A percentile compares a stretch with the other conserved stretches of the same genome.
phyloP scores from a whole-genome alignment of 306 rosid genomes.

The Spatholobus suberectus region DNA sequence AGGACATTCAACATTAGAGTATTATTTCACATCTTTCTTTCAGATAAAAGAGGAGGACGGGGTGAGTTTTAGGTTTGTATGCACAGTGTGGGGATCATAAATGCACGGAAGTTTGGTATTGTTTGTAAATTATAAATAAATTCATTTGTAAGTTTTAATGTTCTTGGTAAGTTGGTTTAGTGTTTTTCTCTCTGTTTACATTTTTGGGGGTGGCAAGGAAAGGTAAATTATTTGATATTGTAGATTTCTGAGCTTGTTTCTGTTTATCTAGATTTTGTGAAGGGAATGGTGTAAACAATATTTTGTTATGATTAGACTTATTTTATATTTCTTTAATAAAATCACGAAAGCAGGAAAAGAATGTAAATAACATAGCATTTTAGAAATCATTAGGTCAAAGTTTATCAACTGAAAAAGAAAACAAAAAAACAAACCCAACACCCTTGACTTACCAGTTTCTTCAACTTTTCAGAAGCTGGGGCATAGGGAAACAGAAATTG shows the following conservation, averaged over 20 bases:
- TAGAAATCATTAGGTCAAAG: slow-evolving; percentile 34
- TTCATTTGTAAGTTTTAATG: not conserved
- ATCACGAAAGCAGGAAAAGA: not conserved
- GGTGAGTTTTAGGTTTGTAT: not conserved
- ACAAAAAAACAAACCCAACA: not conserved
- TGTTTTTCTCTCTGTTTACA: not conserved
- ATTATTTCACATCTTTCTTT: not conserved
- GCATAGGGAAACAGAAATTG: not conserved
- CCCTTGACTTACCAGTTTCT: not conserved
- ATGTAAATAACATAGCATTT: not conserved
- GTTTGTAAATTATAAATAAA: not conserved
- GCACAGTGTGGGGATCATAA: not conserved
- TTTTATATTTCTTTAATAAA: not conserved
- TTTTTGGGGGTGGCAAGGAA: not conserved
- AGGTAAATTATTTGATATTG: not conserved
- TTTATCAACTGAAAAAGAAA: not conserved
- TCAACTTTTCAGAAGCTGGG: not conserved
- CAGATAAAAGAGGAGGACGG: not conserved
- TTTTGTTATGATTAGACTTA: not conserved
- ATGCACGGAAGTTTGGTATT: not conserved
- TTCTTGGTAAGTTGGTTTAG: not conserved
- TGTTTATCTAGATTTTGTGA: not conserved
- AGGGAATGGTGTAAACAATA: not conserved
- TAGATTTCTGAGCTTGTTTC: not conserved
- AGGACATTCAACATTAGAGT: not conserved